These are phyloP conservation scores for Sporothrix sp. DNA, from an alignment of 2,329 filamentous ascomycete species.

Conservation along the genomic window DNA sequence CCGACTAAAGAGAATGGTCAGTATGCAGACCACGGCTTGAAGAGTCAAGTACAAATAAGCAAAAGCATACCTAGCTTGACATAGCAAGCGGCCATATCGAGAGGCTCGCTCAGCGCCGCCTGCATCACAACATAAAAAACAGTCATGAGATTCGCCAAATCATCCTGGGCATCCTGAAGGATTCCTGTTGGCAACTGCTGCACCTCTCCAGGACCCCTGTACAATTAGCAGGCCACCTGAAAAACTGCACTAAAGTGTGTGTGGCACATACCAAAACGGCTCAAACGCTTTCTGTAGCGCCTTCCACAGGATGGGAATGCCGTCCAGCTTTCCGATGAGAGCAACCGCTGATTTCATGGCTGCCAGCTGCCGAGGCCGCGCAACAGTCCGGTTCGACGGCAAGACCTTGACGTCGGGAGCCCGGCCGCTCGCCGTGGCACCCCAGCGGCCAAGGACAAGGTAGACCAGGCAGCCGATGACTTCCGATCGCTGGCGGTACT, in stretches of 20 bases:
- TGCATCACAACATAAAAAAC: conserved; percentile 37
- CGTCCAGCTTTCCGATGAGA: conserved; percentile 41
- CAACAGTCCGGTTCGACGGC: conserved; percentile 37
- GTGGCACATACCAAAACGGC: conserved; percentile 36
- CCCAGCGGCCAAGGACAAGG: conserved; percentile 60
- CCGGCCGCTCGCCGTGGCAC: conserved; percentile 48
- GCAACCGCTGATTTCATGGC: conserved; percentile 47
- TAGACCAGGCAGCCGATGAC: conserved; percentile 51
- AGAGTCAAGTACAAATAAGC: neutral
- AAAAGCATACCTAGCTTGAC: conserved; percentile 40
- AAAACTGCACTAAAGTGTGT: neutral
- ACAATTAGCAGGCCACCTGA: neutral
- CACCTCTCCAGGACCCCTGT: conserved; percentile 37
- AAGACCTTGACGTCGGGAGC: conserved; percentile 28
- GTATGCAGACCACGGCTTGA: neutral
- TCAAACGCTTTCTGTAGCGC: conserved; percentile 41
- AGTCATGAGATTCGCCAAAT: conserved; percentile 21
- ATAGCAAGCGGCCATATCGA: conserved; percentile 37
- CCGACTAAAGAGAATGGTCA: conserved; percentile 32
- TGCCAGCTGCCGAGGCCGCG: conserved; percentile 46
- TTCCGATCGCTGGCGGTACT: conserved; percentile 32
- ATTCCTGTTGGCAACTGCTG: conserved; percentile 30
- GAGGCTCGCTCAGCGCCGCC: conserved; percentile 41
- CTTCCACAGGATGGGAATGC: conserved; percentile 42
- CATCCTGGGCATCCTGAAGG: conserved; percentile 44